These are phyloP conservation scores for Chaetomium sp. DNA, from an alignment of 2,329 filamentous ascomycete genomes.

Conservation along the genomic window DNA sequence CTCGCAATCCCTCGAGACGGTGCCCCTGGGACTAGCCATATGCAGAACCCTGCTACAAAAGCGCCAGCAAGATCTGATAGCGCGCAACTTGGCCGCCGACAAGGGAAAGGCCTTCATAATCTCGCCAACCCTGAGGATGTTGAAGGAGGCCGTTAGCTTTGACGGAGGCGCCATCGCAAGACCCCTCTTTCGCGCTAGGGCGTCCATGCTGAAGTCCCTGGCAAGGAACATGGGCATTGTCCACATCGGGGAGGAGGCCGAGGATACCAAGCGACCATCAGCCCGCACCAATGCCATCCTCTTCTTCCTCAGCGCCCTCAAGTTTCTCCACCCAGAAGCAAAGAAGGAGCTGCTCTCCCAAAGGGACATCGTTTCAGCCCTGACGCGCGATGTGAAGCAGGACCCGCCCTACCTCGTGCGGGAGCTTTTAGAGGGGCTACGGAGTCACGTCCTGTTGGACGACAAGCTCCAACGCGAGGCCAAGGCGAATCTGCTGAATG, in stretches of 20 bases:
- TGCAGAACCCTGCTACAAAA: conserved; percentile 81
- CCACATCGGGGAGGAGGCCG: conserved; percentile 58
- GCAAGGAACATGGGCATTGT: conserved; percentile 79
- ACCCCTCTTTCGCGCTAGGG: conserved; percentile 74
- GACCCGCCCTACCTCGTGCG: conserved; percentile 75
- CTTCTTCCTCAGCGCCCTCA: conserved; percentile 78
- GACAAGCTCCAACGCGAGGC: conserved; percentile 69
- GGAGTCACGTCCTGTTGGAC: conserved; percentile 72
- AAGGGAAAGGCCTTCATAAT: conserved; percentile 87
- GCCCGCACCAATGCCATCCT: conserved; percentile 80
- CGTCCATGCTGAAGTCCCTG: conserved; percentile 77
- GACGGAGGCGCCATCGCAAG: conserved; percentile 82
- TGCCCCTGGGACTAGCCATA: conserved; percentile 73
- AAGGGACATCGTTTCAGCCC: conserved; percentile 65
- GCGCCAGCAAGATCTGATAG: conserved; percentile 77
- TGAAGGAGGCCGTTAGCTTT: conserved; percentile 82
- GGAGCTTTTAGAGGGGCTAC: conserved; percentile 73
- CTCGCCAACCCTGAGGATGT: conserved; percentile 80
- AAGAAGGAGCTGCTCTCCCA: conserved; percentile 85
- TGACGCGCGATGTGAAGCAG: conserved; percentile 76
- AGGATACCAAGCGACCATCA: conserved; percentile 73
- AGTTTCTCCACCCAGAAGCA: conserved; percentile 72
- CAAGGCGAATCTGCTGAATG: conserved; percentile 76
- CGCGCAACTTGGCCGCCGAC: conserved; percentile 75
- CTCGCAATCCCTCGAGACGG: conserved; percentile 72